These are phyloP conservation scores for Tuber umbilicatum DNA, from an alignment of 495 filamentous ascomycete genomes.

Conservation along the genomic window DNA sequence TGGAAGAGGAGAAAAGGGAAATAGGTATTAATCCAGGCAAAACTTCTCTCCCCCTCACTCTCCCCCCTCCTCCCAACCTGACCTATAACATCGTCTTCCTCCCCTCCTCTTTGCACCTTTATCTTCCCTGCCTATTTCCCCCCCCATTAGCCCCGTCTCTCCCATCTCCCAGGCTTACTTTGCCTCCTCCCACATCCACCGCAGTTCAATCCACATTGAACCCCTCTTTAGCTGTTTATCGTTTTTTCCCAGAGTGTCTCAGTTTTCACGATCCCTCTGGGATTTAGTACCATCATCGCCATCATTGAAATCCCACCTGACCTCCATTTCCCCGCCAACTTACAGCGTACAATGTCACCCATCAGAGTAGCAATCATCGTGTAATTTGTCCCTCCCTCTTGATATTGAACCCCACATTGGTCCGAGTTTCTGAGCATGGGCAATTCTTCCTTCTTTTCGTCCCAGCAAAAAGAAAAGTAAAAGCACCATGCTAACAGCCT, in stretches of 20 bases:
- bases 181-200: background rate
- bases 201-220: background rate
- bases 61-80: background rate
- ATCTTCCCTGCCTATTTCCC: background rate
- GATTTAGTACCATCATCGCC: background rate
- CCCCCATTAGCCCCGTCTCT: background rate
- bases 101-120: background rate
- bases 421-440: background rate
- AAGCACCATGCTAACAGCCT: background rate
- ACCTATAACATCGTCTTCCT: background rate
- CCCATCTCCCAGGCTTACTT: background rate
- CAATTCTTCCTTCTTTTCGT: background rate
- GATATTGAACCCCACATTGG: background rate
- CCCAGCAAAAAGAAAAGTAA: background rate
- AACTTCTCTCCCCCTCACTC: background rate
- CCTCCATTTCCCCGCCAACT: background rate
- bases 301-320: background rate
- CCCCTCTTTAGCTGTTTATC: background rate
- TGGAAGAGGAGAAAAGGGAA: background rate
- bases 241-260: background rate
- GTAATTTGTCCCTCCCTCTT: conserved; percentile 13
- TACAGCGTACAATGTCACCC: conserved; percentile 16
- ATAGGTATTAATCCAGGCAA: background rate
- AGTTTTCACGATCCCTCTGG: background rate
- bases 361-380: conserved; percentile 29